Percentiles rank a stretch among this genome's conserved stretches.
phyloP scores from a whole-genome alignment of 1,139 yeast genomes.

The Yamadazyma atlantica region DNA sequence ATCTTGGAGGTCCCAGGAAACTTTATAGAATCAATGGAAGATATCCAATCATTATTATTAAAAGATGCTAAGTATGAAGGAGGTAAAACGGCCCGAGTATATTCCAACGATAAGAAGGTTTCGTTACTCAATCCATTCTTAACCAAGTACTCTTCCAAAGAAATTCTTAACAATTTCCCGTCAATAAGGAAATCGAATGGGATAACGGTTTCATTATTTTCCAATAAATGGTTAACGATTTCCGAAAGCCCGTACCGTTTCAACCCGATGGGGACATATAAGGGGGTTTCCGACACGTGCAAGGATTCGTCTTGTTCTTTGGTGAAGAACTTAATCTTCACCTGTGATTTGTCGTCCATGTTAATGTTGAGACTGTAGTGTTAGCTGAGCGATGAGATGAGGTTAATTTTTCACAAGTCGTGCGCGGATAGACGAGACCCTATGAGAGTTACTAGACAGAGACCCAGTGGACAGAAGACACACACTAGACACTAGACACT shows the following conservation, averaged over 20 bases:
- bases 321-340: slow-evolving; percentile 81
- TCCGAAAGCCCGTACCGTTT: slow-evolving; percentile 93
- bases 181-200: slow-evolving; percentile 94
- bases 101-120: slow-evolving; percentile 76
- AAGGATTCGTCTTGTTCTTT: slow-evolving; percentile 75
- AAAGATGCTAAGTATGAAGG: slow-evolving; percentile 89
- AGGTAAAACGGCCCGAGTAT: slow-evolving; percentile 89
- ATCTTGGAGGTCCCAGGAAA: slow-evolving; percentile 48
- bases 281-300: slow-evolving; percentile 78
- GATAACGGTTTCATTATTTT: slow-evolving; percentile 45
- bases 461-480: too few relatives aligned
- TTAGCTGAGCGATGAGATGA: too few relatives aligned
- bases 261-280: slow-evolving; percentile 81
- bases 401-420: not conserved
- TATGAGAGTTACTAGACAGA: too few relatives aligned
- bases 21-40: slow-evolving; percentile 62
- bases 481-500: too few relatives aligned
- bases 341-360: slow-evolving; percentile 40
- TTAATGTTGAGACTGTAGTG: too few relatives aligned
- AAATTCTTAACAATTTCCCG: slow-evolving; percentile 73
- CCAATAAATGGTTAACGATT: slow-evolving; percentile 84
- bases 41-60: slow-evolving; percentile 94
- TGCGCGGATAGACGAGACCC: too few relatives aligned
- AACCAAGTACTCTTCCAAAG: slow-evolving; percentile 76
- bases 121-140: slow-evolving; percentile 81